Evolutionary conservation across 148 eudicot species (phyloP), one percentile per base, ranked within the genome.

Genomic region (Beta vulgaris): DNA sequence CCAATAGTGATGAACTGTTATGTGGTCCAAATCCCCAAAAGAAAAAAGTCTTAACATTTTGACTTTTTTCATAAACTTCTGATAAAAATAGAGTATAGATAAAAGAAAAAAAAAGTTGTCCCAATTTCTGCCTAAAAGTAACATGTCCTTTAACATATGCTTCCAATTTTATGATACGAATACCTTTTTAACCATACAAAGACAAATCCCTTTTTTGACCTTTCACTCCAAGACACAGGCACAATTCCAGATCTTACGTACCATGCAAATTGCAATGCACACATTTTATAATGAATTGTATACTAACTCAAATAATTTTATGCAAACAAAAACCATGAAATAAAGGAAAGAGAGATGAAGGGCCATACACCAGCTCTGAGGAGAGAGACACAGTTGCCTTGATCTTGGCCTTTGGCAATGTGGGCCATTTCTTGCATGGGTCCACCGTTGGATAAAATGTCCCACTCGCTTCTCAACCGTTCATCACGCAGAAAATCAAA

Each of bases 401-500:
- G 97, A 72, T 94, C 96, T 73, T 88, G 98, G 70, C 97, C 98
- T 73, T 94, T 94, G 71, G 97, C 97, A 40, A 91, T 86, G 79
- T 86, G 97, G 28, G 95, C 93, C 97, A 94, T 91, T 75, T 94
- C 98, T 57, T 91, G 98, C 98, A 94, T 94, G 1, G 98, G 98
- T 0, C 97, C 97, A 28, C 98, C 98, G 39, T 91, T 91, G 54
- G 98, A 94, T 62, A 94, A 73, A 3, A 94, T 94, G 78, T 94
- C 93, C 98, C 98, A 94, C 59, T 90, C 96, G 69, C 93, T 88
- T 70, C 98, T 79, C 11, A 90, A 79, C 57, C 93, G 82, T 49
- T 94, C 98, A 67, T 94, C 93, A 4, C 97, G 93, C 10, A 94
- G 85, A 73, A 94, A 94, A 80, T 90, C 89, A 35, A 94, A 94